phyloP scores from a whole-genome alignment of 305 asterid genomes.

The Fraxinus angustifolia region DNA sequence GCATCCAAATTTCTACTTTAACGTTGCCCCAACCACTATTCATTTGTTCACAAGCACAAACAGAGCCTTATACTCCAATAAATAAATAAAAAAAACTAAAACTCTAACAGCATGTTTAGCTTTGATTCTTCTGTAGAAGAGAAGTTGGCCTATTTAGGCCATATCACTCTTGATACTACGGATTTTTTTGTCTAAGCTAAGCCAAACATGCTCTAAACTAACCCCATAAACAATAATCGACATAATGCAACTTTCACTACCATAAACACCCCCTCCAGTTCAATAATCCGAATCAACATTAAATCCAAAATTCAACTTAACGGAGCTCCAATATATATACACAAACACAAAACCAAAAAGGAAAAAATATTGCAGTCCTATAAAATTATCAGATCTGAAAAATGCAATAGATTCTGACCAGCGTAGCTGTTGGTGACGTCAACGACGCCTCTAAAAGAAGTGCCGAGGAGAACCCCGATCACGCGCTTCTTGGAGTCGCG shows the following conservation, averaged over 20 bases:
- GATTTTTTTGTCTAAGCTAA: neutral
- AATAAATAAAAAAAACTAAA: neutral
- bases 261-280: neutral
- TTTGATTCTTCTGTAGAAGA: neutral
- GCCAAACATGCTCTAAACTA: neutral
- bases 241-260: neutral
- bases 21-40: neutral
- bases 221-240: neutral
- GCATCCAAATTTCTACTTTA: neutral
- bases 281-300: neutral
- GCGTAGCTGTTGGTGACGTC: slow-evolving; percentile 94
- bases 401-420: slow-evolving; percentile 34
- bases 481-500: slow-evolving; percentile 83
- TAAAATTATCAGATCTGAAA: slow-evolving; percentile 40
- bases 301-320: neutral
- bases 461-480: slow-evolving; percentile 77
- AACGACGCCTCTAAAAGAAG: slow-evolving; percentile 74
- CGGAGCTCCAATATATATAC: neutral
- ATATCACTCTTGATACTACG: neutral
- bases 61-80: neutral
- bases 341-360: neutral
- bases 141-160: neutral
- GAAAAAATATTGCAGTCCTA: neutral
- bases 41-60: neutral
- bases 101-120: neutral